A percentile compares a stretch with the other conserved stretches of the same genome.
These are phyloP conservation scores for Apostasia ramifera DNA, from an alignment of 106 monocot species.

Conservation along the genomic window DNA sequence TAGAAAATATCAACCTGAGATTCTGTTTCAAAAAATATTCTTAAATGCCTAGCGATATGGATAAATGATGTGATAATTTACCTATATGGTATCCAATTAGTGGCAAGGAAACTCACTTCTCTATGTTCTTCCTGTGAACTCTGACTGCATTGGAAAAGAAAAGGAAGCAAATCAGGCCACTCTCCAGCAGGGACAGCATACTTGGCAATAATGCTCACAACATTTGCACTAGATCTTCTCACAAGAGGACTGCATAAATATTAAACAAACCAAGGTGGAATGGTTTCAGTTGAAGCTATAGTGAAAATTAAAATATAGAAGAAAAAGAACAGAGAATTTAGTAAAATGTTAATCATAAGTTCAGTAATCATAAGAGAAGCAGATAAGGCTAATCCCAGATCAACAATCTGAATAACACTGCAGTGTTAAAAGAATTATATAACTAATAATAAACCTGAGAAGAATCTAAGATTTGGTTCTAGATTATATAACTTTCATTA, in stretches of 20 bases:
- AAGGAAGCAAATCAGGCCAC: slow-evolving; percentile 92
- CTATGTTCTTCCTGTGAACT: slow-evolving; percentile 97
- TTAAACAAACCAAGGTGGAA: not conserved
- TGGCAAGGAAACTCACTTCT: slow-evolving; percentile 49
- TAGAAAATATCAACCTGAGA: too few species aligned
- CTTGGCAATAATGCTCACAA: slow-evolving; percentile 90
- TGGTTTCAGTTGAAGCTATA: not conserved
- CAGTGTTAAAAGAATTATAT: too few species aligned
- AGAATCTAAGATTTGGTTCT: too few species aligned
- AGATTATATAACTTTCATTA: too few species aligned
- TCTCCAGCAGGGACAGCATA: slow-evolving; percentile 95
- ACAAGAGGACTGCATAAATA: slow-evolving; percentile 62
- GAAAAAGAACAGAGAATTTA: not conserved
- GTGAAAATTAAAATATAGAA: not conserved
- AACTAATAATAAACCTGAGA: too few species aligned
- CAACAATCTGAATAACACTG: too few species aligned
- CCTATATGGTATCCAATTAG: too few species aligned
- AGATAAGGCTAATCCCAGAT: too few species aligned
- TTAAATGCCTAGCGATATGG: too few species aligned
- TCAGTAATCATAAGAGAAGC: not conserved
- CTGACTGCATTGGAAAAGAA: slow-evolving; percentile 91
- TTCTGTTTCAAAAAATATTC: too few species aligned
- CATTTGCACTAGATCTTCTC: slow-evolving; percentile 82
- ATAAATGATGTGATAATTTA: too few species aligned
- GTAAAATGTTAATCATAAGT: not conserved